Percentiles rank a stretch among this genome's conserved stretches.
phyloP scores from a whole-genome alignment of 768 basidiomycete genomes.

The Russula dissimulans region DNA sequence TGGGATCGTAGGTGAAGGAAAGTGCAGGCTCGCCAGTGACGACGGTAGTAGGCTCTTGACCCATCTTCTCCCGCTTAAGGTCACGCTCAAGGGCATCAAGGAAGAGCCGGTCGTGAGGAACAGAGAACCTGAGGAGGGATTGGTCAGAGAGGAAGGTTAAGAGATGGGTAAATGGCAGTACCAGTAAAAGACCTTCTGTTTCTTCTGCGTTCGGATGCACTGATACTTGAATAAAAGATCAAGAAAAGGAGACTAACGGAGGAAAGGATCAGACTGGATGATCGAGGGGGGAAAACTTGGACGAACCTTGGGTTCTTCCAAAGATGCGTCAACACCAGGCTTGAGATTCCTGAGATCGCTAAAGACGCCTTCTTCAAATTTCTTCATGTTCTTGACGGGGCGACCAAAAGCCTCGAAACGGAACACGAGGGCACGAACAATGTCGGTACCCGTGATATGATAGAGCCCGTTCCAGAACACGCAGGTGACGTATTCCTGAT shows the following conservation, averaged over 20 bases:
- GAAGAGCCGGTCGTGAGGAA: slow-evolving; percentile 94
- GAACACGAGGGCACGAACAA: slow-evolving; percentile 90
- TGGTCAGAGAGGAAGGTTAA: slow-evolving; percentile 16
- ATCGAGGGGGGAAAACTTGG: not conserved
- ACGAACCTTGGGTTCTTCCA: slow-evolving; percentile 90
- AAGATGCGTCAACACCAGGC: slow-evolving; percentile 82
- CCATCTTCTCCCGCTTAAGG: slow-evolving; percentile 91
- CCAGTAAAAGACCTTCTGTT: slow-evolving; percentile 99
- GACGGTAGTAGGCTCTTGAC: slow-evolving; percentile 74
- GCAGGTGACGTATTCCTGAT: slow-evolving; percentile 82
- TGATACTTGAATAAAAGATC: slow-evolving; percentile 94
- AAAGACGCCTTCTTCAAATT: slow-evolving; percentile 96
- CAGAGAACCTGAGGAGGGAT: slow-evolving; percentile 69
- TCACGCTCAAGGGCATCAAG: slow-evolving; percentile 94
- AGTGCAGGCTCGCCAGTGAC: slow-evolving; percentile 73
- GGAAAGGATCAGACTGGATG: slow-evolving; percentile 3
- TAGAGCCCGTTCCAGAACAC: slow-evolving; percentile 88
- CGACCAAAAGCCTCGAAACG: slow-evolving; percentile 88
- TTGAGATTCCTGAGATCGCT: slow-evolving; percentile 89
- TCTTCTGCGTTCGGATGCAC: slow-evolving; percentile 96
- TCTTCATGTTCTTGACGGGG: slow-evolving; percentile 88
- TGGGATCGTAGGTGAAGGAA: slow-evolving; percentile 84
- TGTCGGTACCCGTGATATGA: slow-evolving; percentile 95
- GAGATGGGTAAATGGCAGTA: slow-evolving; percentile 28
- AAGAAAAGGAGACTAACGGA: slow-evolving; percentile 78